These are phyloP conservation scores for Jatropha podagrica DNA, from an alignment of 441 rosid species.

Conservation along the genomic window DNA sequence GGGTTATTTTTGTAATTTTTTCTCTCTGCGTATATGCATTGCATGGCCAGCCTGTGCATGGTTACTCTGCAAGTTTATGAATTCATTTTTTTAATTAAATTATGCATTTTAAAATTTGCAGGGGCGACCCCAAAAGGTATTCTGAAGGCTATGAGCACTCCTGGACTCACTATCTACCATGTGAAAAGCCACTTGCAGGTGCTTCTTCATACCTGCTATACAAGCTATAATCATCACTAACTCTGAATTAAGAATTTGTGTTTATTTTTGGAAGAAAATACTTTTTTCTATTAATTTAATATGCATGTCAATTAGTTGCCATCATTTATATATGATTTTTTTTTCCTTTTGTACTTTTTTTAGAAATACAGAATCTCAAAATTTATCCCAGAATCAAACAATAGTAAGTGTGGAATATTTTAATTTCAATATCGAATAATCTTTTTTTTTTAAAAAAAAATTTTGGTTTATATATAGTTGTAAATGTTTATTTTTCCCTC, in stretches of 20 bases:
- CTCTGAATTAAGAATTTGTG: neutral
- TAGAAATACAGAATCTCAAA: slow-evolving; percentile 72
- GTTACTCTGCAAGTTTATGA: neutral
- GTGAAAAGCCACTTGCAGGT: slow-evolving; percentile 77
- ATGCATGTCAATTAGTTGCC: too few species aligned
- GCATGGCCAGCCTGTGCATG: neutral
- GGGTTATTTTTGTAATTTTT: too few species aligned
- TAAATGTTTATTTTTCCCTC: neutral
- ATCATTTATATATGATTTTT: neutral
- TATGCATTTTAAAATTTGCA: slow-evolving; percentile 11
- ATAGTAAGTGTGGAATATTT: slow-evolving; percentile 35
- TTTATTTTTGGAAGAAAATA: neutral
- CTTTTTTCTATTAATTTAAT: neutral
- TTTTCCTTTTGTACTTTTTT: neutral
- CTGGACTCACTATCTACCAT: slow-evolving; percentile 57
- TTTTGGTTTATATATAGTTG: neutral
- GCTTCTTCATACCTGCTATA: neutral
- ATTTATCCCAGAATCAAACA: slow-evolving; percentile 47
- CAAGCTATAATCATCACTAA: too few species aligned
- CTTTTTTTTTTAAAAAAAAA: neutral
- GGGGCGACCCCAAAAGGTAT: slow-evolving; percentile 73
- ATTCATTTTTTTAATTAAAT: neutral
- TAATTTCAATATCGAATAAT: too few species aligned
- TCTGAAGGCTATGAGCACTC: slow-evolving; percentile 47
- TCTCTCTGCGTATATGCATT: neutral